Evolutionary conservation across 2,329 filamentous ascomycete genomes (phyloP), one percentile per base, ranked within the genome.

Genomic region (Diplodia mutila): DNA sequence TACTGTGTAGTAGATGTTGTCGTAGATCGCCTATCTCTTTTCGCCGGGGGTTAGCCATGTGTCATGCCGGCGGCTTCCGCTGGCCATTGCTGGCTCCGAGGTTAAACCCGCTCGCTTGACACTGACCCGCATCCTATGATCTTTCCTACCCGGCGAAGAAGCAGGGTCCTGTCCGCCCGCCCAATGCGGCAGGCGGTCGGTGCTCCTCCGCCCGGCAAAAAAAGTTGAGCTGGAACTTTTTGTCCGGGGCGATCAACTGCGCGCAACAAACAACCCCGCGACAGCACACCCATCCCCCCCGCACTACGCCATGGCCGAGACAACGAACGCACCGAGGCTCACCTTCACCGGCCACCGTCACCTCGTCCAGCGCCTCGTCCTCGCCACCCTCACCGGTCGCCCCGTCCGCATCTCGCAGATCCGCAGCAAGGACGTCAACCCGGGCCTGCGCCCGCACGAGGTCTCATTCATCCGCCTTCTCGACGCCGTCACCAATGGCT

Each of bases 381-480:
- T 99, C 66, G 89, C 95, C 23, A 98, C 95, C 2, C 88, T 99
- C 69, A 97, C 94, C 70, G 95, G 95, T 72, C 89, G 91, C 46
- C 89, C 95, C 2, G 83, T 98, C 67, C 93, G 94, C 80, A 94
- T 99, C 77, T 95, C 94, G 65, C 91, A 95, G 80, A 98, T 99
- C 82, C 92, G 95, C 75, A 89, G 92, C 71, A 88, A 90, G 18
- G 90, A 91, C 55, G 94, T 92, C 49, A 90, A 91, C 74, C 94
- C 95, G 1, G 95, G 95, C 74, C 91, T 99, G 66, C 90, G 92
- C 65, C 90, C 93, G 59, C 91, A 97, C 82, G 95, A 99, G 81
- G 90, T 98, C 74, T 98, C 95, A 55, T 94, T 99, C 80, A 87
- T 99, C 37, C 94, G 95, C 67, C 91, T 99, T 21, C 89, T 99